Base-by-base conservation (phyloP, 306 rosid genomes). In the Herpetospermum pedunculosum region DNA sequence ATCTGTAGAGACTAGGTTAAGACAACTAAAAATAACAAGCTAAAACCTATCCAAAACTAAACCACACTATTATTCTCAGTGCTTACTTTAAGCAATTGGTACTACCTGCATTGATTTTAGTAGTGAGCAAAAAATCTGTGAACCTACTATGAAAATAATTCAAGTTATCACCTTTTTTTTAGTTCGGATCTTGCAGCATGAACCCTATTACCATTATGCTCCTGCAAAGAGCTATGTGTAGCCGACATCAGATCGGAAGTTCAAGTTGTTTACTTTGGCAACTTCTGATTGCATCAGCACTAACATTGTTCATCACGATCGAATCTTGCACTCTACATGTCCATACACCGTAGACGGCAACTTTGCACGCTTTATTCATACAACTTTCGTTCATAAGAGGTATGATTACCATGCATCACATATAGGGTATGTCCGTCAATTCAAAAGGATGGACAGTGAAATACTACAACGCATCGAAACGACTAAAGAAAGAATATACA, bases 221-320 rank as follows among this genome's bases (percentile, higher is more conserved):
- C 75, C 18, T 63, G 83, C 50, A 74, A 55, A 19, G 81, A 15
- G 46, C 80, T 78, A 76, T 65, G 80, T 35, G 64, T 59, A 48
- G 83, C 75, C 79, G 89, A 85, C 89, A 82, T 83, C 75, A 78
- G 70, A 53, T 44, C 30, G 77, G 76, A 69, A 75, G 77, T 72
- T 71, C 70, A 44, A 75, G 72, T 23, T 75, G 78, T 76, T 65
- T 79, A 53, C 59, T 30, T 63, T 44, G 60, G 75, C 77, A 75
- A 77, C 25, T 76, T 79, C 68, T 53, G 21, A 34, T 75, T 23
- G 77, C 44, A 34, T 30, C 53, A 54, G 49, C 73, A 34, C 68
- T 32, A 65, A 41, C 23, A 30, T 32, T 78, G 67, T 59, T 77
- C 87, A 79, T 81, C 78, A 70, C 43, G 32, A 46, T 62, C 19